Conservation (phyloP, 148 eudicot species). For the Persicaria tinctoria region DNA sequence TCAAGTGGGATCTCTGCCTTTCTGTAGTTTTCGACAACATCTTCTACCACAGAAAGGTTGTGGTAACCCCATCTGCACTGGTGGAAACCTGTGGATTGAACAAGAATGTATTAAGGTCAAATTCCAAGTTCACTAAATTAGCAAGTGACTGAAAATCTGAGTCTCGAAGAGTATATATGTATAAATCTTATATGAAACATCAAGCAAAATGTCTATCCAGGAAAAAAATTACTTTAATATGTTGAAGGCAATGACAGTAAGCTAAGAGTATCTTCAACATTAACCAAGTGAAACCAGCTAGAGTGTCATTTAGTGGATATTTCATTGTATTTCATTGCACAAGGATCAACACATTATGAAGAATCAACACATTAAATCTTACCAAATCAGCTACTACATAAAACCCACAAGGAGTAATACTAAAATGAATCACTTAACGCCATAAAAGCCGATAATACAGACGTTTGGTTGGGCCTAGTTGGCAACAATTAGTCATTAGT, state of each 20-base stretch:
- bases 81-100: slow-evolving; percentile 63
- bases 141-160: neutral
- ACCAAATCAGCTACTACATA: neutral
- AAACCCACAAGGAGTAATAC: neutral
- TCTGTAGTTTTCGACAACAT: slow-evolving; percentile 73
- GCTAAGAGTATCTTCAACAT: neutral
- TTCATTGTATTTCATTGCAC: too few species aligned
- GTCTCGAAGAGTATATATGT: neutral
- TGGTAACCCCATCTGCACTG: slow-evolving; percentile 99
- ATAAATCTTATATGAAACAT: neutral
- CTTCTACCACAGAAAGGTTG: slow-evolving; percentile 74
- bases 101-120: neutral
- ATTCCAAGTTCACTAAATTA: neutral
- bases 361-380: neutral
- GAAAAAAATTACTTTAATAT: neutral
- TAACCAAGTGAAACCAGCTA: neutral
- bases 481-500: neutral
- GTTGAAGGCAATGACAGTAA: neutral
- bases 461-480: neutral
- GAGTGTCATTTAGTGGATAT: neutral
- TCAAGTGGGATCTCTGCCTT: slow-evolving; percentile 90
- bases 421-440: neutral
- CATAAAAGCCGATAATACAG: neutral
- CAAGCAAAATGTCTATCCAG: neutral
- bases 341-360: too few species aligned